Evolutionary conservation across 2,329 filamentous ascomycete species (phyloP).

Genomic region (Colletotrichum spaethianum): DNA sequence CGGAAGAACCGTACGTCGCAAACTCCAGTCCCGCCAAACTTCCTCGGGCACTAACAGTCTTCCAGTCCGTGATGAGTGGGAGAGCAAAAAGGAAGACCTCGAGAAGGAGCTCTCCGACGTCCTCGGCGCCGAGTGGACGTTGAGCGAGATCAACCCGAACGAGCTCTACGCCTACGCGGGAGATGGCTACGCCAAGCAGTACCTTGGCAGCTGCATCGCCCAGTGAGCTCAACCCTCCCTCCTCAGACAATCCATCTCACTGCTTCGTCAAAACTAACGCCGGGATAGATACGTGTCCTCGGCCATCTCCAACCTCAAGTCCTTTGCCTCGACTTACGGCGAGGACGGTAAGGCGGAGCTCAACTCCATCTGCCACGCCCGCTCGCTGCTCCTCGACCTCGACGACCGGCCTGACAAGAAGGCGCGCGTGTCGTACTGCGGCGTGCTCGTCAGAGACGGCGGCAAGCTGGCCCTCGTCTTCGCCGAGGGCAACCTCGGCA

Average conservation of each 20-base stretch:
- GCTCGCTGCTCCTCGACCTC: constrained; percentile 62
- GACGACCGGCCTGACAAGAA: constrained; percentile 56
- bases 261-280: neutral
- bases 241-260: neutral
- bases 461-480: constrained; percentile 64
- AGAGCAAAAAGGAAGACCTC: constrained; percentile 60
- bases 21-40: neutral
- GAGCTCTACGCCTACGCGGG: constrained; percentile 63
- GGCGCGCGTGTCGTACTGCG: constrained; percentile 59
- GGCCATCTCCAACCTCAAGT: constrained; percentile 57
- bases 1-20: constrained; percentile 63
- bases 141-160: constrained; percentile 60
- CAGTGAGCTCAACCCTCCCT: constrained; percentile 50
- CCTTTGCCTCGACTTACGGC: constrained; percentile 55
- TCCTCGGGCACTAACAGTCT: constrained; percentile 27
- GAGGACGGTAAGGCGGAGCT: constrained; percentile 60
- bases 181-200: constrained; percentile 57
- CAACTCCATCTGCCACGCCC: constrained; percentile 60
- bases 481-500: constrained; percentile 56
- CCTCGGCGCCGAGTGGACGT: constrained; percentile 64
- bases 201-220: constrained; percentile 60
- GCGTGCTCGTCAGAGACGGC: constrained; percentile 60
- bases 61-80: constrained; percentile 67
- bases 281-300: constrained; percentile 59
- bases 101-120: constrained; percentile 60